phyloP scores from a whole-genome alignment of 176 grass and related monocot genomes.

The Aegilops bicornis region DNA sequence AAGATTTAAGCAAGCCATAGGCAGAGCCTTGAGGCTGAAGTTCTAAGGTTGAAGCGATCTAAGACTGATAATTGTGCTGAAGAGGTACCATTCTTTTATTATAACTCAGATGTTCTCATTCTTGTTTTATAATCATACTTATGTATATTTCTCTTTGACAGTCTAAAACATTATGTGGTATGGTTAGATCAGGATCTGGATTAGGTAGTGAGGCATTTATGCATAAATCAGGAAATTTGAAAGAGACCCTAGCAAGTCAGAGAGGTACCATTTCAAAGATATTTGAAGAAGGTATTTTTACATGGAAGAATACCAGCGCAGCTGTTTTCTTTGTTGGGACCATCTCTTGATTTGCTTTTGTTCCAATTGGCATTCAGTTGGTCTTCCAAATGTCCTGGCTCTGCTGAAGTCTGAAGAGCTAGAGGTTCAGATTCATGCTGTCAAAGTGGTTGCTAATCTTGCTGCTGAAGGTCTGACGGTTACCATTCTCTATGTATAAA shows the following conservation, averaged over 20 bases:
- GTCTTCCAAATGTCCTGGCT: conserved; percentile 69
- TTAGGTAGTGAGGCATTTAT: conserved; percentile 35
- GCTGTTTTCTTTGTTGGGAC: background rate
- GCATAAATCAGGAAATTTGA: conserved; percentile 60
- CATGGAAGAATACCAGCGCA: conserved; percentile 3
- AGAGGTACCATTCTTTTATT: conserved; percentile 53
- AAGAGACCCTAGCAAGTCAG: conserved; percentile 60
- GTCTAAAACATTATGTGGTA: conserved; percentile 45
- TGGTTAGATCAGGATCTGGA: conserved; percentile 62
- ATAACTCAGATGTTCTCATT: conserved; percentile 16
- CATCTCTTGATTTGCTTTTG: conserved; percentile 37
- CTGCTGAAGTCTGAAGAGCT: conserved; percentile 91
- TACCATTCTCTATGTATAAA: background rate
- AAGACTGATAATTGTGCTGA: conserved; percentile 45
- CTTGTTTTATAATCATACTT: conserved; percentile 14
- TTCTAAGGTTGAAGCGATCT: conserved; percentile 55
- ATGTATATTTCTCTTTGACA: conserved; percentile 39
- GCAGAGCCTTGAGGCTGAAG: conserved; percentile 74
- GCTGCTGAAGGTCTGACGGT: conserved; percentile 73
- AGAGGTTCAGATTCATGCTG: conserved; percentile 81
- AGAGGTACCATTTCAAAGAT: conserved; percentile 81
- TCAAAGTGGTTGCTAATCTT: conserved; percentile 88
- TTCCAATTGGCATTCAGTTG: conserved; percentile 49
- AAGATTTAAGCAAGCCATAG: conserved; percentile 53
- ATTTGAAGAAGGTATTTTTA: conserved; percentile 82